Conservation (phyloP, 2,329 filamentous ascomycete genomes). For the Thermoascus crustaceus region DNA sequence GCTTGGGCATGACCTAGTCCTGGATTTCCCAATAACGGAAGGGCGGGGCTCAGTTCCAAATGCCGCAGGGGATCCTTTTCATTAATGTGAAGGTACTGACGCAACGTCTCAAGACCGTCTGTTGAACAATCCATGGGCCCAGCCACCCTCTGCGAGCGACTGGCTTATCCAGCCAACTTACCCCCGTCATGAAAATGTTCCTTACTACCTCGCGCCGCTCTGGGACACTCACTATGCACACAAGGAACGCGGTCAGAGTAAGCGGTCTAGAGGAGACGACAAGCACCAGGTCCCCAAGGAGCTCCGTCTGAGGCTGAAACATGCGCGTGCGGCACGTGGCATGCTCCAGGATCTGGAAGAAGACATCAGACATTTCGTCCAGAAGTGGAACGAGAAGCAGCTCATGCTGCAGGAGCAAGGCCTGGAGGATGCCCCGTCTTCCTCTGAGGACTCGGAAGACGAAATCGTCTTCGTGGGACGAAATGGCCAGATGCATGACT, state of each 20-base stretch:
- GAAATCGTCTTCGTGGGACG: slow-evolving; percentile 86
- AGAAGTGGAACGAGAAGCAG: slow-evolving; percentile 50
- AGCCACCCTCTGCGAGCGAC: slow-evolving; percentile 73
- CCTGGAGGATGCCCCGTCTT: slow-evolving; percentile 35
- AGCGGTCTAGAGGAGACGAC: slow-evolving; percentile 22
- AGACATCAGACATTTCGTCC: slow-evolving; percentile 69
- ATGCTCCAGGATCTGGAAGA: slow-evolving; percentile 79
- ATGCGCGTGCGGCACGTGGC: slow-evolving; percentile 64
- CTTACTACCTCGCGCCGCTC: slow-evolving; percentile 79
- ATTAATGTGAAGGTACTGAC: background rate
- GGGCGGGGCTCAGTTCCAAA: too few species aligned
- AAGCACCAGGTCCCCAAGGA: slow-evolving; percentile 62
- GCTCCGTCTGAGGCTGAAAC: slow-evolving; percentile 72
- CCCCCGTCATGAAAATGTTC: slow-evolving; percentile 61
- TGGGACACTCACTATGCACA: slow-evolving; percentile 60
- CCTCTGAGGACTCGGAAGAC: slow-evolving; percentile 54
- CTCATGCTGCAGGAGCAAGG: slow-evolving; percentile 40
- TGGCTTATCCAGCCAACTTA: slow-evolving; percentile 79
- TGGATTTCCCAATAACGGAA: too few species aligned
- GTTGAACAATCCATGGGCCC: slow-evolving; percentile 73
- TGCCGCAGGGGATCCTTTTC: too few species aligned
- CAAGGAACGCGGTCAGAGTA: slow-evolving; percentile 28
- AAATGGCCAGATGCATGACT: slow-evolving; percentile 56
- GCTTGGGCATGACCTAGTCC: background rate
- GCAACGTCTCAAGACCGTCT: slow-evolving; percentile 58